Conservation (phyloP, 768 basidiomycete genomes). For the Leccinellum luteum region DNA sequence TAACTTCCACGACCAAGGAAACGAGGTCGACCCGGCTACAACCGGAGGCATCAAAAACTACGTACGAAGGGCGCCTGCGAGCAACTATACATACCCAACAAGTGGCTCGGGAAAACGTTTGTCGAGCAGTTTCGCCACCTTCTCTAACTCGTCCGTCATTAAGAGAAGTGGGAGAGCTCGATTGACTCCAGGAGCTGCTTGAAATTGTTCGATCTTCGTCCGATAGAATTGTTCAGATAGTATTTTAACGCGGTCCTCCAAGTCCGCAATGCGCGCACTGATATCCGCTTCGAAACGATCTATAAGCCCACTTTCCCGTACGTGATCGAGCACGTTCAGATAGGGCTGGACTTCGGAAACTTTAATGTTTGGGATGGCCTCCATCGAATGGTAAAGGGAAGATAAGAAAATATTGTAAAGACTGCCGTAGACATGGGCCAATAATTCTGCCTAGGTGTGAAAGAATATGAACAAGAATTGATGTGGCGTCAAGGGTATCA, state of each 20-base stretch:
- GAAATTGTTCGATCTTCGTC: conserved; percentile 59
- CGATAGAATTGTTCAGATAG: conserved; percentile 63
- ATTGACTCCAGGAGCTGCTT: conserved; percentile 72
- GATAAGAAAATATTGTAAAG: conserved; percentile 88
- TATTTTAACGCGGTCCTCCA: conserved; percentile 61
- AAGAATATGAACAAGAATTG: conserved; percentile 3
- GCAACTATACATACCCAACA: conserved; percentile 54
- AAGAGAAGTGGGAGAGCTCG: conserved; percentile 76
- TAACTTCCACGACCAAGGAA: conserved; percentile 65
- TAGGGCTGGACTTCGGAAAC: conserved; percentile 64
- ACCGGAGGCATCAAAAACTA: neutral
- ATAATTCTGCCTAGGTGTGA: conserved; percentile 56
- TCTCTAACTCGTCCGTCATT: conserved; percentile 90
- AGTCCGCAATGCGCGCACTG: conserved; percentile 58
- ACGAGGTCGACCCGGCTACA: conserved; percentile 71
- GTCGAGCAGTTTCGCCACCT: conserved; percentile 75
- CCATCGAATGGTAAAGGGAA: conserved; percentile 80
- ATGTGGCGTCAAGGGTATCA: conserved; percentile 14
- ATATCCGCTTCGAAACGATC: conserved; percentile 74
- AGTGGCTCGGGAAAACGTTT: conserved; percentile 85
- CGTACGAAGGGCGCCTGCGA: neutral
- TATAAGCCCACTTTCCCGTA: conserved; percentile 69
- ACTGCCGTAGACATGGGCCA: conserved; percentile 63
- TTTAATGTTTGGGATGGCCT: conserved; percentile 71
- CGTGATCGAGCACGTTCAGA: conserved; percentile 64